A percentile compares a stretch with the other conserved stretches of the same genome.
phyloP scores from a whole-genome alignment of 78 protist genomes.

The Polysphondylium violaceum region DNA sequence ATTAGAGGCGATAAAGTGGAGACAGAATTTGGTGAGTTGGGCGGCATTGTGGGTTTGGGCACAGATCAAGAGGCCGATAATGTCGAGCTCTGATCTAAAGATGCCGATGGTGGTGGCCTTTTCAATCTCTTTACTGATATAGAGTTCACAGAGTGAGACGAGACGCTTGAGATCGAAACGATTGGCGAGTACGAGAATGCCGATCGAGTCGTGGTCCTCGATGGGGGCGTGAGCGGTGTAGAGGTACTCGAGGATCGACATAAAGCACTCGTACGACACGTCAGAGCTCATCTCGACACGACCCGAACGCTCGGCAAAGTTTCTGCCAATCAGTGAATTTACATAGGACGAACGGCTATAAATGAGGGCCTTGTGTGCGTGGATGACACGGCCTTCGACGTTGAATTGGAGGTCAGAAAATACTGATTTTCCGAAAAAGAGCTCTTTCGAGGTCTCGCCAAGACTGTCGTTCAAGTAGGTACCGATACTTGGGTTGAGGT shows the following conservation, averaged over 20 bases:
- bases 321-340: constrained; percentile 36
- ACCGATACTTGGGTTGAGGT: constrained; percentile 76
- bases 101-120: constrained; percentile 68
- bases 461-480: constrained; percentile 78
- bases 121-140: constrained; percentile 78
- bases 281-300: constrained; percentile 34
- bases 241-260: constrained; percentile 78
- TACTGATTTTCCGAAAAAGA: constrained; percentile 51
- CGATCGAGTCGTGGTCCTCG: constrained; percentile 71
- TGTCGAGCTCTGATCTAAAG: constrained; percentile 75
- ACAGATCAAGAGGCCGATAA: constrained; percentile 63
- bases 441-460: constrained; percentile 67
- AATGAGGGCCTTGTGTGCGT: constrained; percentile 79
- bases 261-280: constrained; percentile 33
- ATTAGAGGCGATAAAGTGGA: constrained; percentile 83
- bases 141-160: constrained; percentile 85
- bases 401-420: constrained; percentile 76
- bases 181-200: constrained; percentile 76
- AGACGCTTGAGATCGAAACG: constrained; percentile 71
- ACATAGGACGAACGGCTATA: constrained; percentile 49
- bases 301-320: constrained; percentile 46
- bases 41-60: constrained; percentile 79
- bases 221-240: constrained; percentile 87
- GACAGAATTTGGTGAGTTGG: constrained; percentile 80
- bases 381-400: constrained; percentile 60